These are phyloP conservation scores for Golubevia pallescens DNA, from an alignment of 1,284 basidiomycete genomes.

Conservation along the genomic window DNA sequence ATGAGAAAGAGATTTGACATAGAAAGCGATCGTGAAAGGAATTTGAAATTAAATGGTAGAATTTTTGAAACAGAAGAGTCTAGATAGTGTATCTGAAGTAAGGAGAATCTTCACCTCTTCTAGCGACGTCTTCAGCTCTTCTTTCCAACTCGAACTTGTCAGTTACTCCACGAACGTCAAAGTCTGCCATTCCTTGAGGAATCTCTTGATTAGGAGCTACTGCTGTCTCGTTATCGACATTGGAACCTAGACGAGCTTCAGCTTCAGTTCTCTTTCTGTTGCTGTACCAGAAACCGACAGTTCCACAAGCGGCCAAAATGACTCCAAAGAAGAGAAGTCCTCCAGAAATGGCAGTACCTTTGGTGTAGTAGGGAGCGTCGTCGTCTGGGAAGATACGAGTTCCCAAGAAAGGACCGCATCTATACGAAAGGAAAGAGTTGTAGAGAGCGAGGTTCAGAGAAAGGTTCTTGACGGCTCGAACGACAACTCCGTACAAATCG, in stretches of 20 bases:
- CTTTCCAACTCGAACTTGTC: slow-evolving; percentile 8
- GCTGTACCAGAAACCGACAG: slow-evolving; percentile 18
- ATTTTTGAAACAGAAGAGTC: background rate
- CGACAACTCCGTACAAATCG: no score
- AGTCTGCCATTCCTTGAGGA: background rate
- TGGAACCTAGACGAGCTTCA: slow-evolving; percentile 5
- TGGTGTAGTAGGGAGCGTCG: slow-evolving; percentile 38
- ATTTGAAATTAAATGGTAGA: background rate
- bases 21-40: no score
- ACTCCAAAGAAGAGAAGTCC: slow-evolving; percentile 28
- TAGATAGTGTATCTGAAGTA: slow-evolving; percentile 39
- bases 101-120: slow-evolving; percentile 14
- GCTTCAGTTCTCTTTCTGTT: slow-evolving; percentile 22
- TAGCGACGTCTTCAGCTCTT: slow-evolving; percentile 6
- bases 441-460: no score
- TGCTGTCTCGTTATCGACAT: background rate
- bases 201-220: slow-evolving; percentile 1
- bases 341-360: slow-evolving; percentile 31
- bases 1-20: no score
- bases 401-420: slow-evolving; percentile 34
- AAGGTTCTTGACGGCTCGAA: no score
- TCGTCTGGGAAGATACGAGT: slow-evolving; percentile 38
- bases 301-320: slow-evolving; percentile 15
- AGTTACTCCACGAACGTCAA: slow-evolving; percentile 5
- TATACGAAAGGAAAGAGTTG: background rate